phyloP scores from a whole-genome alignment of 305 asterid species.

The Solanum hybrid region DNA sequence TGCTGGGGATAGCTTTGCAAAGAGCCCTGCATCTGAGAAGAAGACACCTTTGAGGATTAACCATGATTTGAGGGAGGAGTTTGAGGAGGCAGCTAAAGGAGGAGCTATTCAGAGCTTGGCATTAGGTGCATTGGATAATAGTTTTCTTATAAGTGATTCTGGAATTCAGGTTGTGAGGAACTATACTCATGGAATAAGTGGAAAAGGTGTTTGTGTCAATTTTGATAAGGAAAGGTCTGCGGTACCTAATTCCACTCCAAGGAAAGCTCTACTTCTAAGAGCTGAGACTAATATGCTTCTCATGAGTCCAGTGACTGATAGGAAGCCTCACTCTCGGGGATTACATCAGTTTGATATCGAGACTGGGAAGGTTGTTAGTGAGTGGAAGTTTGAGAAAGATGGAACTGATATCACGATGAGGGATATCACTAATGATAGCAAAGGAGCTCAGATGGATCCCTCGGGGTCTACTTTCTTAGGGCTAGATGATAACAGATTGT shows the following conservation, averaged over 20 bases:
- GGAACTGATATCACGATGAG: constrained; percentile 89
- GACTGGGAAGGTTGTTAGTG: constrained; percentile 71
- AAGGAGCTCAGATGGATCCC: constrained; percentile 95
- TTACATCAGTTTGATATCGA: constrained; percentile 93
- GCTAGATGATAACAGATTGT: constrained; percentile 80
- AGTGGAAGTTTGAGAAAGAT: constrained; percentile 96
- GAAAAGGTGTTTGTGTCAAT: constrained; percentile 80
- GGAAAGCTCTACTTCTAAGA: constrained; percentile 82
- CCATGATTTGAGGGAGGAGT: constrained; percentile 70
- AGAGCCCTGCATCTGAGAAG: constrained; percentile 25
- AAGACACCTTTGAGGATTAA: constrained; percentile 35
- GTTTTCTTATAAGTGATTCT: constrained; percentile 78
- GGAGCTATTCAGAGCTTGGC: constrained; percentile 85
- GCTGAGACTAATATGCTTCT: constrained; percentile 99
- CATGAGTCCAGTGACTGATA: constrained; percentile 73
- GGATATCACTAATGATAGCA: constrained; percentile 82
- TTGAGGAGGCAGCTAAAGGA: constrained; percentile 71
- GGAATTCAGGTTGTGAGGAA: constrained; percentile 94
- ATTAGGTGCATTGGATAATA: constrained; percentile 88
- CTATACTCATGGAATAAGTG: constrained; percentile 86
- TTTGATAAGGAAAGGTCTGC: constrained; percentile 44
- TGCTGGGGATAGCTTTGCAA: constrained; percentile 42
- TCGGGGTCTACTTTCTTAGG: constrained; percentile 95
- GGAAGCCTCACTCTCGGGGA: constrained; percentile 63
- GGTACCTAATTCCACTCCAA: constrained; percentile 45